Conservation (phyloP, 108 stramenopile genomes). For the Skeletonema menzelii region DNA sequence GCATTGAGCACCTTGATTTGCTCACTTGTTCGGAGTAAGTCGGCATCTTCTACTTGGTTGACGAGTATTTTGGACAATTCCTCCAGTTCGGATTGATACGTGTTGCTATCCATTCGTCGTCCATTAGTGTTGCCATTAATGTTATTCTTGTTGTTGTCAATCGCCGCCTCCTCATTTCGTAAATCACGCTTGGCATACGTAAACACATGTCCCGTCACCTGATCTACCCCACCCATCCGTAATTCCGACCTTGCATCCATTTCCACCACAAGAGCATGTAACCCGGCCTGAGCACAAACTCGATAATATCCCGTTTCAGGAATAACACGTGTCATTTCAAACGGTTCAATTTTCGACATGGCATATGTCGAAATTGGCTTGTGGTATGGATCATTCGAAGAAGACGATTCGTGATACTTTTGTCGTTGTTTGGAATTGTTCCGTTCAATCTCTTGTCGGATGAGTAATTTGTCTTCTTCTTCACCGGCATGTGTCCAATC, state of each 20-base stretch:
- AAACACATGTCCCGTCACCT: constrained; percentile 35
- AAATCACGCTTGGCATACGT: constrained; percentile 12
- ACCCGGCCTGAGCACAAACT: constrained; percentile 16
- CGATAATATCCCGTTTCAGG: constrained; percentile 33
- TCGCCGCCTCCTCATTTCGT: constrained; percentile 12
- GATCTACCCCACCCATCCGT: constrained; percentile 22
- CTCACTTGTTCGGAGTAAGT: constrained; percentile 6
- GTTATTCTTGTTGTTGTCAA: background rate
- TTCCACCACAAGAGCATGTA: constrained; percentile 27
- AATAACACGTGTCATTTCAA: constrained; percentile 23
- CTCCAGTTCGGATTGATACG: constrained; percentile 2
- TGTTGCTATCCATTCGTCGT: background rate
- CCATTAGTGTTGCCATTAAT: background rate
- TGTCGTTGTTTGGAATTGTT: background rate
- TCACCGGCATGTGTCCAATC: constrained; percentile 49
- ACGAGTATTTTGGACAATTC: constrained; percentile 14
- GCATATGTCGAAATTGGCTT: background rate
- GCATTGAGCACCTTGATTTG: constrained; percentile 22
- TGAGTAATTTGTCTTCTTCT: constrained; percentile 15
- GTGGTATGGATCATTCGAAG: background rate
- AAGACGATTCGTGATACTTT: background rate
- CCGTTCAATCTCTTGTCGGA: background rate
- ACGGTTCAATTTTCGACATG: constrained; percentile 1
- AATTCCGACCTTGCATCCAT: constrained; percentile 26
- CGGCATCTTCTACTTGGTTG: constrained; percentile 28